A percentile compares a stretch with the other conserved stretches of the same genome.
Conservation (phyloP, 2,329 filamentous ascomycete genomes). For the Ceratocystiopsis brevicomis region DNA sequence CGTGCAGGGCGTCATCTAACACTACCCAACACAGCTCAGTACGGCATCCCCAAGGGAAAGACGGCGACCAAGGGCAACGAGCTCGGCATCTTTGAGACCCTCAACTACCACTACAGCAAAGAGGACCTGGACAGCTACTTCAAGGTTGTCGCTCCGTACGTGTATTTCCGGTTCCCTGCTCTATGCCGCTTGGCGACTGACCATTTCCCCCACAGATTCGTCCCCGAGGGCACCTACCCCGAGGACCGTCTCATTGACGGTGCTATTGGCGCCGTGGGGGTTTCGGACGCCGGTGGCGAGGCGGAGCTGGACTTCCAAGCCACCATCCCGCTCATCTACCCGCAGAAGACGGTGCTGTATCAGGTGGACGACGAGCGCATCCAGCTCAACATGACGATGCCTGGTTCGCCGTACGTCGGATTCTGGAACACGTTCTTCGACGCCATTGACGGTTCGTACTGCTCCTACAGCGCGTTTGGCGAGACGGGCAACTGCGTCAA, state of each 20-base stretch:
- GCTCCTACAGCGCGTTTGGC: constrained; percentile 26
- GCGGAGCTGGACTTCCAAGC: constrained; percentile 29
- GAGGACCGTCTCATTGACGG: constrained; percentile 12
- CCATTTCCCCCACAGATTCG: not conserved
- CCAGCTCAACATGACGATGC: constrained; percentile 11
- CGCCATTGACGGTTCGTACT: constrained; percentile 31
- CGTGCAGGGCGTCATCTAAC: no score
- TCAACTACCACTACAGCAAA: constrained; percentile 13
- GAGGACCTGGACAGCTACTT: constrained; percentile 12
- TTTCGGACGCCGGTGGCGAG: constrained; percentile 13
- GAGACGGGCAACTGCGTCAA: constrained; percentile 23
- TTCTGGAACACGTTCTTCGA: constrained; percentile 23
- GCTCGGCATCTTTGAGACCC: constrained; percentile 13
- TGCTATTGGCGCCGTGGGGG: constrained; percentile 7
- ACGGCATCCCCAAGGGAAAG: constrained; percentile 10
- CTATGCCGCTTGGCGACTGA: no score
- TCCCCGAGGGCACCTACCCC: constrained; percentile 15
- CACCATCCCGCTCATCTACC: constrained; percentile 29
- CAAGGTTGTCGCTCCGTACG: constrained; percentile 5
- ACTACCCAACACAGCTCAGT: constrained; percentile 8
- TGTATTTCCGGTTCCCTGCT: not conserved
- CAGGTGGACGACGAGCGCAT: constrained; percentile 15
- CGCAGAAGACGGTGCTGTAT: constrained; percentile 22
- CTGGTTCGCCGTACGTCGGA: constrained; percentile 6
- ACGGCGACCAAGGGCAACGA: constrained; percentile 9